phyloP scores from a whole-genome alignment of 495 filamentous ascomycete species.

The Talaromyces nanjingensis region DNA sequence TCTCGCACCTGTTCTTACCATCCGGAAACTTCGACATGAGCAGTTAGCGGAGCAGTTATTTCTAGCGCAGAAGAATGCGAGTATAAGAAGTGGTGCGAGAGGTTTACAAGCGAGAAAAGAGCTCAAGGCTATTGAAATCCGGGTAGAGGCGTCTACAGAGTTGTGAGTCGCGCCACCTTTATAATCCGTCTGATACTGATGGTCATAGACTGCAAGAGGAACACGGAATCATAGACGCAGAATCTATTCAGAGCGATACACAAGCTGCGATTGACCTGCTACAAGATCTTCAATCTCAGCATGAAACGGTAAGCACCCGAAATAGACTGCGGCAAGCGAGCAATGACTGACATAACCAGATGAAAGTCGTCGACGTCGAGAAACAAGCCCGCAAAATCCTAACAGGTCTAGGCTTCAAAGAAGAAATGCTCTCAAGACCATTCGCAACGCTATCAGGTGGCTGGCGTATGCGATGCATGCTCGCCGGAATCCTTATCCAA shows the following conservation, averaged over 20 bases:
- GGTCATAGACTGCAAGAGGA: constrained; percentile 42
- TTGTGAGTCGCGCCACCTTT: constrained; percentile 30
- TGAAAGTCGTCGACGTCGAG: constrained; percentile 41
- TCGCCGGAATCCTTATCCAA: constrained; percentile 61
- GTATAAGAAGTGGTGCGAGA: constrained; percentile 61
- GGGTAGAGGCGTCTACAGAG: constrained; percentile 45
- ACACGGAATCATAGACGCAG: constrained; percentile 45
- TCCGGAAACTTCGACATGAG: constrained; percentile 53
- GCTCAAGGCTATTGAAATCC: constrained; percentile 56
- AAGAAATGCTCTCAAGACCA: constrained; percentile 46
- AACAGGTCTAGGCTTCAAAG: constrained; percentile 64
- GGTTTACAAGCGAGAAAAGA: constrained; percentile 67
- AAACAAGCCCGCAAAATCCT: constrained; percentile 57
- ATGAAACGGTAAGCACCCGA: constrained; percentile 35
- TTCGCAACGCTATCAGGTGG: constrained; percentile 65
- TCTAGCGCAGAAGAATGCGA: constrained; percentile 64
- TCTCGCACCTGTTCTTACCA: constrained; percentile 47
- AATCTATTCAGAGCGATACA: constrained; percentile 50
- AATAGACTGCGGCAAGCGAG: background rate
- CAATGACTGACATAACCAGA: constrained; percentile 16
- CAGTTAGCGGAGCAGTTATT: constrained; percentile 55
- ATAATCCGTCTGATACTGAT: background rate
- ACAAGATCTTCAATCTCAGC: constrained; percentile 52
- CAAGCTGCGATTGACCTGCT: constrained; percentile 56
- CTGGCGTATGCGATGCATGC: constrained; percentile 66